These are phyloP conservation scores for Sarocladium kiliense DNA, from an alignment of 2,329 filamentous ascomycete species.

Conservation along the genomic window DNA sequence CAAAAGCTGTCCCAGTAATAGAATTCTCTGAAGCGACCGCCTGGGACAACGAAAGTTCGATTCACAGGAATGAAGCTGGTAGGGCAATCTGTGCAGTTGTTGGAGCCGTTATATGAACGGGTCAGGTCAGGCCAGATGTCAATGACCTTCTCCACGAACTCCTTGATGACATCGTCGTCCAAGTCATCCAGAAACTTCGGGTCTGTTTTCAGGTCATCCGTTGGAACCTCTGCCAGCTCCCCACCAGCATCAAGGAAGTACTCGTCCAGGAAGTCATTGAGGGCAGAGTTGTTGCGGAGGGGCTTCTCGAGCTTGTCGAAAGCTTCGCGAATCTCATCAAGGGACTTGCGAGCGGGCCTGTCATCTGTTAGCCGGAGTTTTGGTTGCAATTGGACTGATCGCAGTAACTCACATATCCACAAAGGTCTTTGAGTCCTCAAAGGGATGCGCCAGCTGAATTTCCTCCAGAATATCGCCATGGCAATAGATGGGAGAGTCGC, in stretches of 20 bases:
- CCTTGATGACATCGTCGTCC: conserved; percentile 50
- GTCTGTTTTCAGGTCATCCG: conserved; percentile 46
- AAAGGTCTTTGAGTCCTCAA: conserved; percentile 65
- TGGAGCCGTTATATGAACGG: conserved; percentile 47
- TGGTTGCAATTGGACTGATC: background rate
- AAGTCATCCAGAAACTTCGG: conserved; percentile 53
- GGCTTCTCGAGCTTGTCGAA: conserved; percentile 56
- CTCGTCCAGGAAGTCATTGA: conserved; percentile 55
- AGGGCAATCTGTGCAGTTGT: conserved; percentile 54
- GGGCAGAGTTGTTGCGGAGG: conserved; percentile 56
- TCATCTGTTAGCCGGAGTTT: background rate
- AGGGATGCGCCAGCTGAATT: conserved; percentile 59
- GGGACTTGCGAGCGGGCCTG: conserved; percentile 54
- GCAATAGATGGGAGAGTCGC: conserved; percentile 64
- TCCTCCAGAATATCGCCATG: conserved; percentile 57
- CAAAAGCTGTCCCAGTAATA: conserved; percentile 71
- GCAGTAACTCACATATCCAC: conserved; percentile 54
- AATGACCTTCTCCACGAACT: conserved; percentile 60
- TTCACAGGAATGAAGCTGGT: conserved; percentile 63
- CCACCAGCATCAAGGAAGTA: conserved; percentile 61
- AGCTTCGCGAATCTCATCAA: conserved; percentile 56
- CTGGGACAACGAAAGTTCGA: conserved; percentile 64
- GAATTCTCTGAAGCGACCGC: conserved; percentile 64
- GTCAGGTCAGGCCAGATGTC: conserved; percentile 66
- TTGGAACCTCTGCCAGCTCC: conserved; percentile 52